These are phyloP conservation scores for Naematelia aurantialba DNA, from an alignment of 768 basidiomycete species.

Conservation along the genomic window DNA sequence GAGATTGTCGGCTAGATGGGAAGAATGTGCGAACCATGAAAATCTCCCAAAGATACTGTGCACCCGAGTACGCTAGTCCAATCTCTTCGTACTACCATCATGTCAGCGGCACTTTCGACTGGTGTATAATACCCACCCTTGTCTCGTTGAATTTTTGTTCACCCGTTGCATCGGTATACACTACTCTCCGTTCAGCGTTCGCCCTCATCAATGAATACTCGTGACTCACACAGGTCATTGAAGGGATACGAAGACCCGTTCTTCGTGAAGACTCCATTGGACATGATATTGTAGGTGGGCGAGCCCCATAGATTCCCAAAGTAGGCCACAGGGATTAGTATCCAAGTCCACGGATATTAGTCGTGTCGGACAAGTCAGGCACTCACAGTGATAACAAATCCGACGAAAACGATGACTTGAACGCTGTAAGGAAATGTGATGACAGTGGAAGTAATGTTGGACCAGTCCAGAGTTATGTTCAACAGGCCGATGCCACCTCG, in stretches of 20 bases:
- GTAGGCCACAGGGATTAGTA: conserved; percentile 13
- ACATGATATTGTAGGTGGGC: conserved; percentile 17
- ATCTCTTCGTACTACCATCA: conserved; percentile 9
- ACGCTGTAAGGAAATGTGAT: conserved; percentile 7
- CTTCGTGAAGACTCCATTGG: conserved; percentile 13
- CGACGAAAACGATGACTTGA: neutral
- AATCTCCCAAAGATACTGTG: conserved; percentile 14
- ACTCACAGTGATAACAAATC: conserved; percentile 6
- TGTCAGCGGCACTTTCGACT: neutral
- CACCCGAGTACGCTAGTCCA: conserved; percentile 14
- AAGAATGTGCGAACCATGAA: conserved; percentile 12
- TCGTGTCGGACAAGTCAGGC: neutral
- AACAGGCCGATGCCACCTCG: conserved; percentile 12
- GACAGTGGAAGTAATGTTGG: conserved; percentile 14
- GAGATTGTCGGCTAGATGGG: neutral
- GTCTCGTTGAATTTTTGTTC: conserved; percentile 12
- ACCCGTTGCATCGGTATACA: conserved; percentile 12
- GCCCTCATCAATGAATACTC: neutral
- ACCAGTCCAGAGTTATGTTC: conserved; percentile 15
- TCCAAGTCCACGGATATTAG: conserved; percentile 6
- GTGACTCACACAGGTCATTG: conserved; percentile 5
- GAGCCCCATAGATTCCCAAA: conserved; percentile 15
- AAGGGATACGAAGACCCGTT: conserved; percentile 15
- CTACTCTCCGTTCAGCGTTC: neutral
- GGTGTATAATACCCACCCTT: conserved; percentile 2